Evolutionary conservation across 495 filamentous ascomycete species (phyloP), one percentile per base, ranked within the genome.

Genomic region (Aspergillus affinis): DNA sequence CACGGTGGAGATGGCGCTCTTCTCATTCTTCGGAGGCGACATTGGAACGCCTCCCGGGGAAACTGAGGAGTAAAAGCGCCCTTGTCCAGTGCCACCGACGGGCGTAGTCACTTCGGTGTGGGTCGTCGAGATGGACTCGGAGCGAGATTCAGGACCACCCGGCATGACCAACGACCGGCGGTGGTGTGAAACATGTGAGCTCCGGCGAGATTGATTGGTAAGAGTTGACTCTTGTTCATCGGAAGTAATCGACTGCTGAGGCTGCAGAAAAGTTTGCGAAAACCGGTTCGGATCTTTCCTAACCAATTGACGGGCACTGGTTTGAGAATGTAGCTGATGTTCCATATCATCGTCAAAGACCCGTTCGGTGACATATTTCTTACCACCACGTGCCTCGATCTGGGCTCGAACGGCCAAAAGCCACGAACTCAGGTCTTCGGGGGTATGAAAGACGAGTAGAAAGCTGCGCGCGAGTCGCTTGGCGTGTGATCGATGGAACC

Each of bases 351-450:
- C 72, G 36, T 74, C 72, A 0, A 65, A 69, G 13, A 71, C 68
- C 15, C 67, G 72, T 64, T 89, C 86, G 7, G 84, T 84, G 9
- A 84, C 74, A 60, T 78, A 82, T 66, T 86, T 88, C 65, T 82
- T 88, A 6, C 89, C 88, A 15, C 88, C 89, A 7, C 88, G 75
- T 7, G 76, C 77, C 69, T 90, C 86, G 44, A 92, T 90, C 65
- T 87, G 84, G 30, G 81, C 81, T 55, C 89, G 78, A 26, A 92
- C 74, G 0, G 81, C 81, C 4, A 82, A 74, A 26, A 83, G 67
- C 94, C 94, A 98, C 26, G 78, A 75, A 59, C 93, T 91, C 91
- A 98, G 92, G 7, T 90, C 87, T 57, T 91, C 88, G 20, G 92
- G 86, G 61, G 81, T 87, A 53, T 90, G 84, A 54, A 96, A 86